These are phyloP conservation scores for Xenoacremonium recifei DNA, from an alignment of 2,329 filamentous ascomycete genomes.

Conservation along the genomic window DNA sequence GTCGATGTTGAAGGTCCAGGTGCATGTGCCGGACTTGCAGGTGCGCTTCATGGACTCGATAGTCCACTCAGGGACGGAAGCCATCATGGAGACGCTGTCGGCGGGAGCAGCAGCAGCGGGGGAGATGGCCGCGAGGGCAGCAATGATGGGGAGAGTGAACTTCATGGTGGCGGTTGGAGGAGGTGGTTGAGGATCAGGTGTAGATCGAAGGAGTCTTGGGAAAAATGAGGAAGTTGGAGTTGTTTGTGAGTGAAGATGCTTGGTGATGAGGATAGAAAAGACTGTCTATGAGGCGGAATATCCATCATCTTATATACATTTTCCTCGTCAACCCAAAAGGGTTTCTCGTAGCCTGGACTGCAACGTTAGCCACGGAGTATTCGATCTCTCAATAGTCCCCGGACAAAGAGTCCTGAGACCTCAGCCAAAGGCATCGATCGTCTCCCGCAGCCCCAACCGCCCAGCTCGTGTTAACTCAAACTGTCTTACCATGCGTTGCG, in stretches of 20 bases:
- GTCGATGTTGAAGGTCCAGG: conserved; percentile 44
- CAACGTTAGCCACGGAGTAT: no score
- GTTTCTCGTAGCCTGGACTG: not conserved
- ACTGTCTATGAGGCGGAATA: not conserved
- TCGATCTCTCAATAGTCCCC: no score
- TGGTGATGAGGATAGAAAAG: conserved; percentile 6
- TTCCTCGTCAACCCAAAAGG: not conserved
- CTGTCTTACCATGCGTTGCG: not conserved
- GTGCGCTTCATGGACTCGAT: conserved; percentile 38
- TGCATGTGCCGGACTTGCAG: conserved; percentile 43
- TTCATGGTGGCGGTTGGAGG: conserved; percentile 37
- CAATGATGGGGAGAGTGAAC: conserved; percentile 38
- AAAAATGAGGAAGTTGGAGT: conserved; percentile 1
- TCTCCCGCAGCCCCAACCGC: conserved; percentile 1
- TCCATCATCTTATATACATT: not conserved
- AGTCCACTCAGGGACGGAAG: conserved; percentile 38
- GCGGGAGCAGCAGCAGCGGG: conserved; percentile 35
- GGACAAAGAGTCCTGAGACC: not conserved
- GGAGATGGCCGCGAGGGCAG: conserved; percentile 34
- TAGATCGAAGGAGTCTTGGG: conserved; percentile 5
- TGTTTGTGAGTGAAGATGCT: conserved; percentile 2
- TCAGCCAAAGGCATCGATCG: conserved; percentile 4
- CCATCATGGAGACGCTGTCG: conserved; percentile 39
- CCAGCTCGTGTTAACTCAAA: conserved; percentile 2
- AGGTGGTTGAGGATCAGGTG: conserved; percentile 3